Conservation (phyloP, 192 early-diverging fungal species). For the Blastocladiella britannica region DNA sequence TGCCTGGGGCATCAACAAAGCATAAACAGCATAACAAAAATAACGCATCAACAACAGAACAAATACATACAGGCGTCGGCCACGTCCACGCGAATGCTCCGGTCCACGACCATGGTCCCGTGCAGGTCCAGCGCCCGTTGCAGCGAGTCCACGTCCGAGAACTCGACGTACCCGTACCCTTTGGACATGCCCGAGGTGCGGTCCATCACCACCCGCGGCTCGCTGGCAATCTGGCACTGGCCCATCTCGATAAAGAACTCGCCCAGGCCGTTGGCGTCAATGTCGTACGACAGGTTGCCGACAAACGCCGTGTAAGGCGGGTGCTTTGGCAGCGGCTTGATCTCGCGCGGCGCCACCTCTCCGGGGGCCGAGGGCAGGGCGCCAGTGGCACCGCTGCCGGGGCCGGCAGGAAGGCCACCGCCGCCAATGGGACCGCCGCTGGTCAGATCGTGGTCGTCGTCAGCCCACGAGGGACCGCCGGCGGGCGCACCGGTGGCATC, state of each 20-base stretch:
- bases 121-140: constrained; percentile 48
- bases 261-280: not conserved
- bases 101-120: constrained; percentile 14
- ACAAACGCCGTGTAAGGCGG: not conserved
- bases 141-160: constrained; percentile 62
- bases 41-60: no score
- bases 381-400: not conserved
- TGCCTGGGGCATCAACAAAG: no score
- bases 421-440: not conserved
- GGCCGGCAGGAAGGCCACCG: no score
- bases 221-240: constrained; percentile 27
- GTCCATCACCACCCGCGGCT: constrained; percentile 64
- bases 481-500: no score
- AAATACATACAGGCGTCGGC: no score
- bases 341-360: not conserved
- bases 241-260: not conserved
- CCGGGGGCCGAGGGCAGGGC: not conserved
- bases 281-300: not conserved
- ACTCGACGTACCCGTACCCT: constrained; percentile 94
- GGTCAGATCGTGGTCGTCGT: not conserved
- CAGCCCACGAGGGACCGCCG: not conserved
- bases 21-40: no score
- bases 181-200: constrained; percentile 55
- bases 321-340: constrained; percentile 2
- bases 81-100: constrained; percentile 4